These are phyloP conservation scores for Epichloe baconii DNA, from an alignment of 2,329 filamentous ascomycete species.

Conservation along the genomic window DNA sequence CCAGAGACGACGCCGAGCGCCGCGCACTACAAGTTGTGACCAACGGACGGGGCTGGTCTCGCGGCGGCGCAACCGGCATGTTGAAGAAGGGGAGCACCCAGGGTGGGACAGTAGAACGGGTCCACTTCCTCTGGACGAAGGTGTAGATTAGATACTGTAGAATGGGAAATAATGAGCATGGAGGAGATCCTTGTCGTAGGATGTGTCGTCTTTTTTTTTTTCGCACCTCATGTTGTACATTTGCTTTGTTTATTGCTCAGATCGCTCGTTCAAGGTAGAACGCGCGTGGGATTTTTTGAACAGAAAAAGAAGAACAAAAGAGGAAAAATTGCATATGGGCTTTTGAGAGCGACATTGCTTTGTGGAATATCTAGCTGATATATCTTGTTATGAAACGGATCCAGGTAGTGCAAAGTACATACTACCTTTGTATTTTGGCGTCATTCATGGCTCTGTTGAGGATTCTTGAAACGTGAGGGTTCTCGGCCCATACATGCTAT, in stretches of 20 bases:
- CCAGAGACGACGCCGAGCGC: slow-evolving; percentile 24
- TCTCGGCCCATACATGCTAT: background rate
- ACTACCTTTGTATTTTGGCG: too few species aligned
- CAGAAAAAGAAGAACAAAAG: too few species aligned
- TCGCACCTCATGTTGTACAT: background rate
- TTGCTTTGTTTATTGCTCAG: too few species aligned
- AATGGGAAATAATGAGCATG: too few species aligned
- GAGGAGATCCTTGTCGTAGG: background rate
- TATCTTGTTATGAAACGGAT: too few species aligned
- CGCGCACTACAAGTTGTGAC: slow-evolving; percentile 31
- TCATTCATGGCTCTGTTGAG: too few species aligned
- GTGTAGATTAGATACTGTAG: slow-evolving; percentile 18
- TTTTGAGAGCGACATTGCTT: too few species aligned
- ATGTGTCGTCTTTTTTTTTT: background rate
- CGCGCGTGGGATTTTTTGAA: too few species aligned
- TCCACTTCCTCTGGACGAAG: slow-evolving; percentile 15
- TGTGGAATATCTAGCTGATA: too few species aligned
- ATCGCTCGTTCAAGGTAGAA: too few species aligned
- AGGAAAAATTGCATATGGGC: too few species aligned
- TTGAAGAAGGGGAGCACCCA: slow-evolving; percentile 23
- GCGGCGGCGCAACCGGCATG: slow-evolving; percentile 30
- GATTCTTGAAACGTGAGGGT: background rate
- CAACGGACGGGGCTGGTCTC: slow-evolving; percentile 24
- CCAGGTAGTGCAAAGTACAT: too few species aligned
- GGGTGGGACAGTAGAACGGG: slow-evolving; percentile 5